These are phyloP conservation scores for Phytopythium helicoides DNA, from an alignment of 352 stramenopile genomes.

Conservation along the genomic window DNA sequence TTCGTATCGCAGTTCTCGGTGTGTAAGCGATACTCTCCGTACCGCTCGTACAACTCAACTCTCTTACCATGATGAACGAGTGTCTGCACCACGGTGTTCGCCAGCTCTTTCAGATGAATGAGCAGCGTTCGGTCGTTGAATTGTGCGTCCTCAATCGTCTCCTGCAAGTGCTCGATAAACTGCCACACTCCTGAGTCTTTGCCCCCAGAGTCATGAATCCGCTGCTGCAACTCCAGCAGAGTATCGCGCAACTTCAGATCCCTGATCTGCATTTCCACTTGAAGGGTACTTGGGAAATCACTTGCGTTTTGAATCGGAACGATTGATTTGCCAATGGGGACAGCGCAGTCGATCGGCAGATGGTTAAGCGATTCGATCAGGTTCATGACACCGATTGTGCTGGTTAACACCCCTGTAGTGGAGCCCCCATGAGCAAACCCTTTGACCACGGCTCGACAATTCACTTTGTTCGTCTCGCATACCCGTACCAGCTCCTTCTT, in stretches of 20 bases:
- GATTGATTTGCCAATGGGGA: background rate
- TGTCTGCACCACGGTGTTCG: background rate
- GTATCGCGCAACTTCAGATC: background rate
- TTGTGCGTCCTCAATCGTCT: background rate
- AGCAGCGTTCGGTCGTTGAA: background rate
- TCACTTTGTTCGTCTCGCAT: background rate
- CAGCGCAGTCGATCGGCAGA: background rate
- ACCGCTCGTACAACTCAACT: background rate
- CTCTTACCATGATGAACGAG: background rate
- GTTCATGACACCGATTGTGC: background rate
- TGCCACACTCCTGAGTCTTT: background rate
- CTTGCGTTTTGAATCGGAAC: background rate
- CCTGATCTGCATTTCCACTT: background rate
- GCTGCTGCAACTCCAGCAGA: background rate
- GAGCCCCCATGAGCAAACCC: background rate
- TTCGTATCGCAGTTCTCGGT: background rate
- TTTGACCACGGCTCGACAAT: background rate
- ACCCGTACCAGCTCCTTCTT: background rate
- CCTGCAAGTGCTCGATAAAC: background rate
- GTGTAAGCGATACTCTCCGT: conserved; percentile 1
- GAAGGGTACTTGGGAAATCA: background rate
- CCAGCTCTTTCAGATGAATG: background rate
- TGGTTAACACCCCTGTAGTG: background rate
- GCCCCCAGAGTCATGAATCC: too few relatives aligned
- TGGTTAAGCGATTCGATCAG: background rate